A percentile compares a stretch with the other conserved stretches of the same genome.
phyloP scores from a whole-genome alignment of 2,329 filamentous ascomycete genomes.

The Talaromyces sp. region DNA sequence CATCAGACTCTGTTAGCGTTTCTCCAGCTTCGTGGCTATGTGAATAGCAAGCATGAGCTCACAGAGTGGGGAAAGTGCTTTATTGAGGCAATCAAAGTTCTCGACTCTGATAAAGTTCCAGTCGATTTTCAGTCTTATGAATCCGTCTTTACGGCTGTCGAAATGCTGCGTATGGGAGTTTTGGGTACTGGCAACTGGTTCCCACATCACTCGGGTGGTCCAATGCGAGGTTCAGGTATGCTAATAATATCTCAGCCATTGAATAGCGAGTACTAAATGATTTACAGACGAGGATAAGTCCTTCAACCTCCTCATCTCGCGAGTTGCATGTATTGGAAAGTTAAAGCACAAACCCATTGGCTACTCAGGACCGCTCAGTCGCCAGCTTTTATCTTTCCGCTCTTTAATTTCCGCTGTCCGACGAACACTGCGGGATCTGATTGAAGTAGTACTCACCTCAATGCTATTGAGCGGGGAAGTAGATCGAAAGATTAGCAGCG shows the following conservation, averaged over 20 bases:
- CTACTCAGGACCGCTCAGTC: slow-evolving; percentile 89
- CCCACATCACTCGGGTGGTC: slow-evolving; percentile 52
- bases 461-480: slow-evolving; percentile 78
- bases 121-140: slow-evolving; percentile 42
- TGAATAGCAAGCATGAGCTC: slow-evolving; percentile 70
- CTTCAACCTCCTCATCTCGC: slow-evolving; percentile 75
- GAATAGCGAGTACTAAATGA: slow-evolving; percentile 17
- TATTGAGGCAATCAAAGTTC: slow-evolving; percentile 56
- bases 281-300: slow-evolving; percentile 67
- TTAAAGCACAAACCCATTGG: slow-evolving; percentile 79
- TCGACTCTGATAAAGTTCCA: not conserved
- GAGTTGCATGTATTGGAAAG: slow-evolving; percentile 76
- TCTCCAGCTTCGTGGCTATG: slow-evolving; percentile 80
- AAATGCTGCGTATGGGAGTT: slow-evolving; percentile 73
- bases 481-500: slow-evolving; percentile 53
- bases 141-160: slow-evolving; percentile 74
- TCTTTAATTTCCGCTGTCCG: slow-evolving; percentile 77
- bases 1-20: slow-evolving; percentile 82
- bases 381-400: slow-evolving; percentile 80
- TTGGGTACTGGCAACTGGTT: slow-evolving; percentile 68
- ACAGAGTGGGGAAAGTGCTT: slow-evolving; percentile 81
- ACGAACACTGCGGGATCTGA: slow-evolving; percentile 70
- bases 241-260: not conserved
- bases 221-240: slow-evolving; percentile 52
- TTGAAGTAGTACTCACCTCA: slow-evolving; percentile 75